Evolutionary conservation across 2,329 filamentous ascomycete genomes (phyloP).

Genomic region (Diplodia mutila): DNA sequence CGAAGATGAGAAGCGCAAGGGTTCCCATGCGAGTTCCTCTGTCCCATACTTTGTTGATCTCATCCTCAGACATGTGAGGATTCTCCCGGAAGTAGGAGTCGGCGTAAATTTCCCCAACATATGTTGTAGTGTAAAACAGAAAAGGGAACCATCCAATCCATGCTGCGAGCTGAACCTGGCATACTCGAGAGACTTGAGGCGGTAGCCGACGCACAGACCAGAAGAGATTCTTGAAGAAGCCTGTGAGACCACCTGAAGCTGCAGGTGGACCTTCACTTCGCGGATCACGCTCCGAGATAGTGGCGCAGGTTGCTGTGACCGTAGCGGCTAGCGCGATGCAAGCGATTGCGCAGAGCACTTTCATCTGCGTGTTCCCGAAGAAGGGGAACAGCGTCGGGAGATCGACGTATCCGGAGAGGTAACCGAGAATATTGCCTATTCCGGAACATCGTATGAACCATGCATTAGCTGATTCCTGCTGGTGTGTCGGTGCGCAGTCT

Average conservation of each 20-base stretch:
- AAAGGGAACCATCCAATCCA: conserved; percentile 98
- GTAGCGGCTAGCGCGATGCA: conserved; percentile 72
- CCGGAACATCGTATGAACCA: conserved; percentile 90
- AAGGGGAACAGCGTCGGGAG: conserved; percentile 75
- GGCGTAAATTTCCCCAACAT: conserved; percentile 89
- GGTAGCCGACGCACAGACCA: conserved; percentile 77
- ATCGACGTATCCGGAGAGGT: conserved; percentile 82
- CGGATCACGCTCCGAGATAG: conserved; percentile 80
- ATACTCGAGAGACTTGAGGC: conserved; percentile 80
- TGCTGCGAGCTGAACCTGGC: conserved; percentile 65
- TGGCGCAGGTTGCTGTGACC: conserved; percentile 68
- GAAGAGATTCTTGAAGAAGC: conserved; percentile 80
- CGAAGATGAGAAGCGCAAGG: conserved; percentile 85
- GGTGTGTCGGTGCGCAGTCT: conserved; percentile 87
- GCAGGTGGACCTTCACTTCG: conserved; percentile 68
- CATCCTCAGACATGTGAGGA: conserved; percentile 73
- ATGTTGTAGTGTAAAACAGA: conserved; percentile 93
- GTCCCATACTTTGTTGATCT: conserved; percentile 82
- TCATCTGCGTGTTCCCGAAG: conserved; percentile 87
- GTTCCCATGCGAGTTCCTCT: conserved; percentile 84
- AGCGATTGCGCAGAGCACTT: conserved; percentile 86
- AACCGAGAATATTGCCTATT: conserved; percentile 88
- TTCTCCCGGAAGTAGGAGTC: conserved; percentile 78
- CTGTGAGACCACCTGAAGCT: conserved; percentile 66
- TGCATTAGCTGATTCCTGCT: conserved; percentile 91